These are phyloP conservation scores for Pholiota conissans DNA, from an alignment of 768 basidiomycete species.

Conservation along the genomic window DNA sequence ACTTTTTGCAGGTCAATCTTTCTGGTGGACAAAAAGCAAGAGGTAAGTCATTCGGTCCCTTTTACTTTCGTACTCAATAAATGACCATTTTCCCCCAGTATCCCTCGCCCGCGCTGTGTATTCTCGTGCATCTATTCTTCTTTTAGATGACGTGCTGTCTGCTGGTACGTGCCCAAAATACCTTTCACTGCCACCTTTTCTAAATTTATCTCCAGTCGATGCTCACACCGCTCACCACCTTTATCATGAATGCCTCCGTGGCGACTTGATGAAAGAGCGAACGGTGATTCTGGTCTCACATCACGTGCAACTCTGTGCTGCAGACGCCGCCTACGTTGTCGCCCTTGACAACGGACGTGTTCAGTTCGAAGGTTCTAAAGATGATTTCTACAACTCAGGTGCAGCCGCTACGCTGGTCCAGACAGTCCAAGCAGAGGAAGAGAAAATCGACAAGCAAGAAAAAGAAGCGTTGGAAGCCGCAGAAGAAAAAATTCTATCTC, in stretches of 20 bases:
- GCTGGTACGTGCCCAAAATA: constrained; percentile 34
- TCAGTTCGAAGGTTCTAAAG: constrained; percentile 65
- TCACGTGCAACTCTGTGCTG: constrained; percentile 85
- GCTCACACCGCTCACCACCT: constrained; percentile 92
- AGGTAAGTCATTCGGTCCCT: constrained; percentile 44
- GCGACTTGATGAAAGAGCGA: constrained; percentile 75
- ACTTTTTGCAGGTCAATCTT: constrained; percentile 39
- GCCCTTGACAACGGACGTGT: constrained; percentile 83
- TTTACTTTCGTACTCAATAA: not conserved
- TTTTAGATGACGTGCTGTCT: constrained; percentile 82
- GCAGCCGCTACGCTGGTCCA: constrained; percentile 69
- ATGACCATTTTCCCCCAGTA: constrained; percentile 24
- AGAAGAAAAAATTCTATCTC: constrained; percentile 31
- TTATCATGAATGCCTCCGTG: constrained; percentile 79
- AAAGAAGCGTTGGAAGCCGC: constrained; percentile 48
- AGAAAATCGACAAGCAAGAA: constrained; percentile 61
- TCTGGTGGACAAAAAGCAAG: constrained; percentile 69
- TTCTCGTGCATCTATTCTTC: constrained; percentile 76
- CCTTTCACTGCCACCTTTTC: not conserved
- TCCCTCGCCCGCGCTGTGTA: constrained; percentile 73
- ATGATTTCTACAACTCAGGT: constrained; percentile 66
- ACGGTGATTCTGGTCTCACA: constrained; percentile 95
- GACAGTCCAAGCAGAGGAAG: constrained; percentile 38
- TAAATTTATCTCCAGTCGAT: constrained; percentile 55
- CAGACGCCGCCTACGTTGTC: constrained; percentile 80